Conservation (phyloP, 2,329 filamentous ascomycete species). For the Pseudopithomyces maydicus region DNA sequence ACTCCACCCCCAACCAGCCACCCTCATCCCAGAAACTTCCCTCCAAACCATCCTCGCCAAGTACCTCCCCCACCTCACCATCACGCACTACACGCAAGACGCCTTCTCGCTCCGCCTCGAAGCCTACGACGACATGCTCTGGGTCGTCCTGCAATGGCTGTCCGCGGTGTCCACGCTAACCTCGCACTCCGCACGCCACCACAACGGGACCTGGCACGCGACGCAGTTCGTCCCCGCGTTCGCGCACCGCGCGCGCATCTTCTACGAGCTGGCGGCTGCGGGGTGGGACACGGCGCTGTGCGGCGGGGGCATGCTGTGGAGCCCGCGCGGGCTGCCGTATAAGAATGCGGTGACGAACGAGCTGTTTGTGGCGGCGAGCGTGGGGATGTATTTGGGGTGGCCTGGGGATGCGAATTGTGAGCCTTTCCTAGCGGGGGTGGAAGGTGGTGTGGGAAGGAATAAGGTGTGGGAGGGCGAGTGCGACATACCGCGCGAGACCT, state of each 20-base stretch:
- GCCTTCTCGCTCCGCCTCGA: conserved; percentile 73
- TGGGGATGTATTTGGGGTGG: conserved; percentile 88
- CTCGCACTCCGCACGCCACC: conserved; percentile 69
- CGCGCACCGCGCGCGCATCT: conserved; percentile 80
- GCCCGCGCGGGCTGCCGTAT: conserved; percentile 74
- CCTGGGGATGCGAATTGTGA: conserved; percentile 77
- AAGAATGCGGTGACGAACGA: conserved; percentile 98
- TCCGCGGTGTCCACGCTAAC: conserved; percentile 78
- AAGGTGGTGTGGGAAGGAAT: not conserved
- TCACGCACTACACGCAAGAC: conserved; percentile 88
- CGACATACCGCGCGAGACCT: no score
- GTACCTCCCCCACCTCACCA: conserved; percentile 77
- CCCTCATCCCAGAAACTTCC: conserved; percentile 45
- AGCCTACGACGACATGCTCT: conserved; percentile 93
- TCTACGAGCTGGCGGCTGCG: conserved; percentile 78
- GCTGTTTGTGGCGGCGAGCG: conserved; percentile 81
- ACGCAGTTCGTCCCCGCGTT: conserved; percentile 76
- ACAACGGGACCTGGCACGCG: conserved; percentile 70
- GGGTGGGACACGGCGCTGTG: conserved; percentile 87
- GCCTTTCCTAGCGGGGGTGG: conserved; percentile 63
- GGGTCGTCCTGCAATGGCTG: conserved; percentile 92
- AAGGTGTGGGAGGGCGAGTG: conserved; percentile 27
- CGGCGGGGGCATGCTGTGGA: conserved; percentile 90
- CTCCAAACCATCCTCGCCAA: conserved; percentile 81
- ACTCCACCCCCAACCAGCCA: conserved; percentile 32